Percentiles rank a stretch among this genome's conserved stretches.
Conservation (phyloP, 495 filamentous ascomycete genomes). For the Mycothermus thermophilus region DNA sequence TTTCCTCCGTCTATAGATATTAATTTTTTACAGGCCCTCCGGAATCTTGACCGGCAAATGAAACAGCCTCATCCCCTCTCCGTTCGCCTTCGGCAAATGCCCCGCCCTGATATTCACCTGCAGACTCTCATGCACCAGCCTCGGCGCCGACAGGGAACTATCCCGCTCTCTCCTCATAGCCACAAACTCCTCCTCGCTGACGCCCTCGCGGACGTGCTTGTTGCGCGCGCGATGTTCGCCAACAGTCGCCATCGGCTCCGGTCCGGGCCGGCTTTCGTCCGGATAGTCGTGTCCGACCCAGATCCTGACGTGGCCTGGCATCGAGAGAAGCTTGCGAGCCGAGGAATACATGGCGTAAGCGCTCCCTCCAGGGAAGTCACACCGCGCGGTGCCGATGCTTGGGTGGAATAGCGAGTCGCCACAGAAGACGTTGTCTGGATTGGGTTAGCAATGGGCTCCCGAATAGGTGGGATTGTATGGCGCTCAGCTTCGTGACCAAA, state of each 20-base stretch:
- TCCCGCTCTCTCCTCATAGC: slow-evolving; percentile 33
- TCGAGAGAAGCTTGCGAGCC: slow-evolving; percentile 28
- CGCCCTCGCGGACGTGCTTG: slow-evolving; percentile 35
- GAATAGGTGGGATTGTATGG: too few species aligned
- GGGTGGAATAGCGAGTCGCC: slow-evolving; percentile 48
- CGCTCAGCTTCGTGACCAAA: too few species aligned
- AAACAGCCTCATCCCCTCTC: slow-evolving; percentile 25
- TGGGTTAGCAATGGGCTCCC: neutral
- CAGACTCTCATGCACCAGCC: slow-evolving; percentile 40
- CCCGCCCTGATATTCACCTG: slow-evolving; percentile 48
- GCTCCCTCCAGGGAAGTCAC: slow-evolving; percentile 45
- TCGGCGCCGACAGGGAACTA: slow-evolving; percentile 31
- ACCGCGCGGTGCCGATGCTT: slow-evolving; percentile 43
- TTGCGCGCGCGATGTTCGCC: slow-evolving; percentile 35
- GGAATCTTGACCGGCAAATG: slow-evolving; percentile 30
- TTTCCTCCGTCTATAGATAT: too few species aligned
- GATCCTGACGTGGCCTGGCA: slow-evolving; percentile 34
- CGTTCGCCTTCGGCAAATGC: slow-evolving; percentile 24
- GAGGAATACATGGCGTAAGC: slow-evolving; percentile 33
- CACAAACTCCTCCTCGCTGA: slow-evolving; percentile 36
- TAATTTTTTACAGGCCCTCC: too few species aligned
- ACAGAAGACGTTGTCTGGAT: slow-evolving; percentile 38
- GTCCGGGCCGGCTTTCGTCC: slow-evolving; percentile 12
- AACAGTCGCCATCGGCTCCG: slow-evolving; percentile 35
- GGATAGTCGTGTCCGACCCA: slow-evolving; percentile 42